Conservation (phyloP, 2,329 filamentous ascomycete species). For the Metarhizium sp. region DNA sequence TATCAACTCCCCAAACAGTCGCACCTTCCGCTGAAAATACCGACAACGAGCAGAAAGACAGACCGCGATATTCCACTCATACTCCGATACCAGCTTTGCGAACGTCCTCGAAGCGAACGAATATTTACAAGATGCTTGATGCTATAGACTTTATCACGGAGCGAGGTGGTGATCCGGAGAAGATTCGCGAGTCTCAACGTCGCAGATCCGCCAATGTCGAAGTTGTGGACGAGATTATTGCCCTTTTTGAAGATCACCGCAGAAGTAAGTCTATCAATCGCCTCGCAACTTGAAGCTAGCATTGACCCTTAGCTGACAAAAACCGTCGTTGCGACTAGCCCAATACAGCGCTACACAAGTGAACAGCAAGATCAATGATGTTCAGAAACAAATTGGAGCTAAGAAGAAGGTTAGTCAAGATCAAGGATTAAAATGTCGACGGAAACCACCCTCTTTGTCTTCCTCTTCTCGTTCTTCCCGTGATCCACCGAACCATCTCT, state of each 20-base stretch:
- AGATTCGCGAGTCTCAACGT: slow-evolving; percentile 85
- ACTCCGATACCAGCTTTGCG: not conserved
- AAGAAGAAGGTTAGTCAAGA: slow-evolving; percentile 67
- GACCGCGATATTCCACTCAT: not conserved
- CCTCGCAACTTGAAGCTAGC: not conserved
- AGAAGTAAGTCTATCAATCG: slow-evolving; percentile 41
- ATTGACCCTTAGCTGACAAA: not conserved
- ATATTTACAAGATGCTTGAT: slow-evolving; percentile 53
- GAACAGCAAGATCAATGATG: slow-evolving; percentile 74
- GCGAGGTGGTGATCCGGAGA: slow-evolving; percentile 83
- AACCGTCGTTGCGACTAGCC: slow-evolving; percentile 22
- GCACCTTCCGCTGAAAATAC: not conserved
- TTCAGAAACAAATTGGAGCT: slow-evolving; percentile 80
- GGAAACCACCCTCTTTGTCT: not conserved
- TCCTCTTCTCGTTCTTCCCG: not conserved
- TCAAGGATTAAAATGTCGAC: not conserved
- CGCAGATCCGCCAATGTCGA: slow-evolving; percentile 72
- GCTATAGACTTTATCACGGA: slow-evolving; percentile 72
- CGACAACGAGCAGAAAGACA: not conserved
- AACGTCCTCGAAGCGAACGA: not conserved
- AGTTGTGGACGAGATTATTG: slow-evolving; percentile 83
- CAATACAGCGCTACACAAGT: slow-evolving; percentile 74
- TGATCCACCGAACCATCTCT: not conserved
- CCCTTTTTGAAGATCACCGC: slow-evolving; percentile 76
- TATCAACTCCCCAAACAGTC: not conserved